Evolutionary conservation across 768 basidiomycete genomes (phyloP), one percentile per base, ranked within the genome.

Genomic region (Lyophyllum shimeji): DNA sequence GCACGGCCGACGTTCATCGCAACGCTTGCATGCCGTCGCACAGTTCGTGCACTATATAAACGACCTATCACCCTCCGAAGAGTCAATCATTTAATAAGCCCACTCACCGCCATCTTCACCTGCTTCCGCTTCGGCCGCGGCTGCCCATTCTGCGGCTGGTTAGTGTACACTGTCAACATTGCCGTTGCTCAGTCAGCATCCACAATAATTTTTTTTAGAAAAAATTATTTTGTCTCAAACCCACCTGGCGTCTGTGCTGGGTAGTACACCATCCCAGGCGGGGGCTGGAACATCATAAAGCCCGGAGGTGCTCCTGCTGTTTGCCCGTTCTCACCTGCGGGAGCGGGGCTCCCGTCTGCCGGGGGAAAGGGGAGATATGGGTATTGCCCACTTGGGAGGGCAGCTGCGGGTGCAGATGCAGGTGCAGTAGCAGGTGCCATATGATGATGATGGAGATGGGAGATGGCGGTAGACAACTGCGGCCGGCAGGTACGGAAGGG

Each of bases 21-120:
- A 97, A 31, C 95, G 86, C 57, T 89, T 86, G 68, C 95, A 97
- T 23, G 95, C 39, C 7, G 95, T 45, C 95, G 93, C 92, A 66
- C 91, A 93, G 63, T 93, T 91, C 20, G 90, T 93, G 70, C 91
- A 93, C 75, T 82, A 46, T 1, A 17, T 1, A 1, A 3, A 12
- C 8, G 25, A 21, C n/a, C n/a, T 11, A 23, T 31, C 9, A 49
- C 21, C 43, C 43, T 7, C 6, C 23, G 43, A 12, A 4, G 9
- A 23, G 43, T 11, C 23, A 15, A 18, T 23, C 7, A 6, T 13
- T 37, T 42, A 33, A 53, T 29, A 21, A 18, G 34, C 37, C 17
- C 70, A 9, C 77, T 60, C 63, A 82, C 81, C 37, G 91, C 91
- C 76, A 92, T 92, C 78, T 93, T 93, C 65, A 93, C 92, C 68